Evolutionary conservation across 1,284 basidiomycete species (phyloP), one percentile per base, ranked within the genome.

Genomic region (Gymnopus androsaceus): DNA sequence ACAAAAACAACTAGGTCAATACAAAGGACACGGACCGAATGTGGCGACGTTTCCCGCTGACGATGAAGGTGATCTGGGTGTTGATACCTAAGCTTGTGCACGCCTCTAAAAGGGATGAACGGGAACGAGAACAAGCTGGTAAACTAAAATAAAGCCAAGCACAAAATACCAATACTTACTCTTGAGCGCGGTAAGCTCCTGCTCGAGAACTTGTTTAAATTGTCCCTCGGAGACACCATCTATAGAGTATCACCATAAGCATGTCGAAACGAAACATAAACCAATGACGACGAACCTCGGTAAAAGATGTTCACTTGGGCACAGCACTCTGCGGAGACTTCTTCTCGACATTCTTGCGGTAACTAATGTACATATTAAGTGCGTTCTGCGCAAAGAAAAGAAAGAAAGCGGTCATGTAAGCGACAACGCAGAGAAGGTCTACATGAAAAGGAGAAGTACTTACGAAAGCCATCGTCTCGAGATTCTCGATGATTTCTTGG

Each of bases 171-270:
- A 48, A 21, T 30, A 61, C 73, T 25, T 62, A 87, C 87, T 73
- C 61, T 81, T 77, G 54, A 89, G 66, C 28, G 77, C 74, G 0
- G 81, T 77, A 0, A 89, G 70, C 65, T 89, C 87, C 61, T 72
- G 63, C 0, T 87, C 81, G 8, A 89, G 68, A 3, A 91, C 89
- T 48, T 86, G 78, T 57, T 78, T 73, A 65, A 91, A 91, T 60
- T 91, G 87, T 4, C 90, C 90, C 69, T 92, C 89, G 5, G 87
- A 89, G 23, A 91, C 89, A 64, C 90, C 89, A 64, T 91, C 88
- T 87, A 49, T 4, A 47, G 17, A n/a, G 27, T 2, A 41, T 33
- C 4, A 41, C 6, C 19, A 25, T 31, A n/a, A n/a, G n/a, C n/a
- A n/a, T n/a, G n/a, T n/a, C n/a, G n/a, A n/a, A n/a, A n/a, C n/a